These are phyloP conservation scores for Candida tunisiensis DNA, from an alignment of 1,139 yeast genomes.

Conservation along the genomic window DNA sequence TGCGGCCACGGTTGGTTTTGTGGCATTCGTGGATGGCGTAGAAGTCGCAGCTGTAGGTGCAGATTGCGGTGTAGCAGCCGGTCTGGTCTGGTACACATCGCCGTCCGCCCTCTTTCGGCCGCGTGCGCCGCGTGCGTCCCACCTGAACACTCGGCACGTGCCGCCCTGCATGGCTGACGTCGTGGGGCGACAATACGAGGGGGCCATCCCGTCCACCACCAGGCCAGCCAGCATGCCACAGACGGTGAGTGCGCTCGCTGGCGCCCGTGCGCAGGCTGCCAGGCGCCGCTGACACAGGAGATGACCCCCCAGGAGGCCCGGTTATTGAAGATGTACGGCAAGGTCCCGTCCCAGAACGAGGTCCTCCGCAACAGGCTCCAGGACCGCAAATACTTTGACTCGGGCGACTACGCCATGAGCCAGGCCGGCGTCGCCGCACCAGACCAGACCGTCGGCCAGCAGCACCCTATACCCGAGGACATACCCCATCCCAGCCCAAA, in stretches of 20 bases:
- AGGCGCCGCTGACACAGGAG: no score
- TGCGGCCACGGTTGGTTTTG: slow-evolving; percentile 39
- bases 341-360: slow-evolving; percentile 75
- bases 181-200: slow-evolving; percentile 1
- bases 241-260: no score
- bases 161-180: slow-evolving; percentile 1
- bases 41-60: no score
- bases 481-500: slow-evolving; percentile 23
- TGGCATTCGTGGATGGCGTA: slow-evolving; percentile 32
- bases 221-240: no score
- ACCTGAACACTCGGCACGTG: no score
- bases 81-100: no score
- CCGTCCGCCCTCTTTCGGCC: no score
- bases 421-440: slow-evolving; percentile 33
- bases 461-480: slow-evolving; percentile 25
- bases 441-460: slow-evolving; percentile 18
- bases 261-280: no score
- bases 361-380: slow-evolving; percentile 50
- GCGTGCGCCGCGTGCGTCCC: no score
- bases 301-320: slow-evolving; percentile 20
- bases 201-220: no score
- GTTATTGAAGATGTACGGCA: slow-evolving; percentile 69
- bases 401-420: slow-evolving; percentile 94
- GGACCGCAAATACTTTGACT: slow-evolving; percentile 88
- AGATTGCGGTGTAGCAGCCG: no score